These are phyloP conservation scores for Astragalus membranaceus DNA, from an alignment of 306 rosid species.

Conservation along the genomic window DNA sequence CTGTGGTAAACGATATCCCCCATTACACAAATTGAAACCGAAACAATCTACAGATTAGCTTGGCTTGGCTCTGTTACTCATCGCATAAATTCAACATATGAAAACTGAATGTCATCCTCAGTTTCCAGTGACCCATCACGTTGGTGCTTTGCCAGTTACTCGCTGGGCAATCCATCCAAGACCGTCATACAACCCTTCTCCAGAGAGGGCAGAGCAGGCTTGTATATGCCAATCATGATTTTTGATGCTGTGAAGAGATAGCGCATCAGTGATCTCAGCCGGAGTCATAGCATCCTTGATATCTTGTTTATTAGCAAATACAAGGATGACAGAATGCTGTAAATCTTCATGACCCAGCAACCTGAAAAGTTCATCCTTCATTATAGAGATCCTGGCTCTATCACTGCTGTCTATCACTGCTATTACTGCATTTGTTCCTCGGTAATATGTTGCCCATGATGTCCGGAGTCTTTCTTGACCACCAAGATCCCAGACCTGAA, in stretches of 20 bases:
- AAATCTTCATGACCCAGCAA: slow-evolving; percentile 87
- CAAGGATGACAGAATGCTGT: slow-evolving; percentile 72
- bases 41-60: slow-evolving; percentile 37
- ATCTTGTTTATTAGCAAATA: slow-evolving; percentile 93
- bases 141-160: slow-evolving; percentile 70
- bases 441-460: slow-evolving; percentile 97
- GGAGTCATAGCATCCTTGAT: slow-evolving; percentile 99
- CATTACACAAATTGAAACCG: slow-evolving; percentile 28
- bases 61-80: slow-evolving; percentile 17
- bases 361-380: slow-evolving; percentile 96
- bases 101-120: slow-evolving; percentile 21
- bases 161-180: slow-evolving; percentile 90
- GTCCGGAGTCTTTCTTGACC: slow-evolving; percentile 96
- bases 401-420: slow-evolving; percentile 94
- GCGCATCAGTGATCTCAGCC: slow-evolving; percentile 89
- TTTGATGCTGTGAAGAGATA: slow-evolving; percentile 96
- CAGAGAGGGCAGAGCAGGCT: slow-evolving; percentile 94
- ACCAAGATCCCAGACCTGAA: slow-evolving; percentile 98
- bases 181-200: slow-evolving; percentile 89
- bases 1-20: neutral
- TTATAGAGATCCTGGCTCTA: slow-evolving; percentile 79
- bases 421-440: slow-evolving; percentile 90
- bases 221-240: slow-evolving; percentile 99
- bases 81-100: slow-evolving; percentile 26
- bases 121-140: slow-evolving; percentile 27